Base-by-base conservation (phyloP, 495 filamentous ascomycete species). In the Choiromyces venosus region DNA sequence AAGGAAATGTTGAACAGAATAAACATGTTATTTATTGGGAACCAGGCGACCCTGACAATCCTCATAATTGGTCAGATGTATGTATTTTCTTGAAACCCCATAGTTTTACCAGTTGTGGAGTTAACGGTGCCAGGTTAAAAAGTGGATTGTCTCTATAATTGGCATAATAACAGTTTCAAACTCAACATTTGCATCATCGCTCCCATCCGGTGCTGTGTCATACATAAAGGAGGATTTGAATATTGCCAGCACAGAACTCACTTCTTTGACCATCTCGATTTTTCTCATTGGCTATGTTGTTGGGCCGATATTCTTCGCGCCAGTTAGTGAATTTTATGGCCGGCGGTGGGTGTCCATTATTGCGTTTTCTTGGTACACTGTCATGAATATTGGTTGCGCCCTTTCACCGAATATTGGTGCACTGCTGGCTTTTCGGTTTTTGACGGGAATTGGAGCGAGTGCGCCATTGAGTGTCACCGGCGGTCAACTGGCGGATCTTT, bases 401-500 rank as follows among this genome's bases (percentile, higher is more conserved):
- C 84, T 87, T 46, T 82, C 86, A 16, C 84, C 84, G 1, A 87
- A 86, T 68, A 81, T 88, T 19, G 86, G 75, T 1, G 82, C 81
- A 25, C 77, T 88, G 36, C 78, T 88, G 2, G 84, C 85, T 8
- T 85, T 86, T 38, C 79, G 87, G 16, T 87, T 88, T 72, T 71
- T 88, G 21, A 82, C 84, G 0, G 87, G 87, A 37, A 85, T 84
- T 8, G 86, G 86, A 66, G 86, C 85, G 14, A 83, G 82, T 40
- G 86, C 86, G 1, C 83, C 86, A 4, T 79, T 88, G 35, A 84
- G 82, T 40, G 86, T 86, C 69, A 76, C 82, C 25, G 85, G 85
- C 0, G 87, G 86, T 4, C 81, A 86, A 7, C 74, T 88, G 19
- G 86, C 85, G n/a, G 87, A 88, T 79, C 69, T 88, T 37, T 88